Evolutionary conservation across 1,284 basidiomycete genomes (phyloP).

Genomic region (Farysia itapuensis): DNA sequence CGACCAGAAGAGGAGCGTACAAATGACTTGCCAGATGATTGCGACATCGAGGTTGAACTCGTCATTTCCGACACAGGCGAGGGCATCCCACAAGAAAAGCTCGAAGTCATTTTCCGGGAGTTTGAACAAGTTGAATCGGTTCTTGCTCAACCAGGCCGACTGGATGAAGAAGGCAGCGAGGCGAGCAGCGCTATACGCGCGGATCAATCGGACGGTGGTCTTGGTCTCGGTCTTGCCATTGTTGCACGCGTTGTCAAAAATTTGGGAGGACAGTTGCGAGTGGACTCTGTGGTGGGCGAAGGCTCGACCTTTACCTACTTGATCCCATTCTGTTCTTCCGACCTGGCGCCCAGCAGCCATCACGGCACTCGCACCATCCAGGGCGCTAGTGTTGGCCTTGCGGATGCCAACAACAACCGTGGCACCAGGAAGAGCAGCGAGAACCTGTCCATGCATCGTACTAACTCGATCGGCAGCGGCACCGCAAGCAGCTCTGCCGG

Average conservation of each 20-base stretch:
- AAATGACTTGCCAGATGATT: constrained; percentile 23
- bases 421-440: constrained; percentile 5
- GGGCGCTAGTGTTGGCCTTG: not conserved
- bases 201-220: constrained; percentile 32
- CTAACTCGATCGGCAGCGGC: constrained; percentile 37
- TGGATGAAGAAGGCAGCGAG: constrained; percentile 16
- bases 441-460: constrained; percentile 27
- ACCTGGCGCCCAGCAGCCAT: not conserved
- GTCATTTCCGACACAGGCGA: constrained; percentile 75
- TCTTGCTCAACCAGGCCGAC: constrained; percentile 36
- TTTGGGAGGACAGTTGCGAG: constrained; percentile 75
- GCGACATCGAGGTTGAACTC: constrained; percentile 69
- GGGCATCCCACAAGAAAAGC: constrained; percentile 73
- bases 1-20: constrained; percentile 29
- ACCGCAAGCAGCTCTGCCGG: constrained; percentile 22
- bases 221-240: constrained; percentile 75
- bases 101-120: constrained; percentile 81
- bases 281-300: constrained; percentile 71
- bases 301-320: constrained; percentile 77
- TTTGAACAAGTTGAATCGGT: constrained; percentile 78
- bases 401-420: too few species aligned
- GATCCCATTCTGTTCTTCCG: constrained; percentile 65
- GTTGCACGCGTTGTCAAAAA: constrained; percentile 82
- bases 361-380: not conserved
- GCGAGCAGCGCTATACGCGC: constrained; percentile 9